These are phyloP conservation scores for Bodo saltans DNA, from an alignment of 78 protist species.

Conservation along the genomic window DNA sequence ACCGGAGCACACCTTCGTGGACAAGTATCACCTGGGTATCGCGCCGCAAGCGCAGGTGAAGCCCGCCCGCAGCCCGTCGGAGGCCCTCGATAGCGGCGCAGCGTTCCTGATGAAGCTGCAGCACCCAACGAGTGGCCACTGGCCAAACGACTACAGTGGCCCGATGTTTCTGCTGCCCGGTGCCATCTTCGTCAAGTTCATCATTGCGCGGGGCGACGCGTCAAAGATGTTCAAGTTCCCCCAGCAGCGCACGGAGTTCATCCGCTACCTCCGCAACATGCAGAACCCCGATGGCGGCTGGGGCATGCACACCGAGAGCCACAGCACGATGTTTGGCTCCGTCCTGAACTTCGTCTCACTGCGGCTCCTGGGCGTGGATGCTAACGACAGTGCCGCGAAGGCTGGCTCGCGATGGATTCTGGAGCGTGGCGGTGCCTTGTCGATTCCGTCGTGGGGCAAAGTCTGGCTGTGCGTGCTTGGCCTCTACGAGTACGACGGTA, in stretches of 20 bases:
- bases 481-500: constrained; percentile 67
- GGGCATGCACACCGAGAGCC: constrained; percentile 78
- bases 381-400: constrained; percentile 25
- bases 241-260: constrained; percentile 47
- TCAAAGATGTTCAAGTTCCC: constrained; percentile 29
- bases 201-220: background rate
- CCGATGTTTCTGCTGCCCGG: constrained; percentile 89
- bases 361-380: constrained; percentile 71
- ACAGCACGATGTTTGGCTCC: constrained; percentile 83
- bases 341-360: constrained; percentile 68
- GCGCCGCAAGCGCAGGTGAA: background rate
- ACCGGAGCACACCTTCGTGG: background rate
- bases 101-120: constrained; percentile 47
- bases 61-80: background rate
- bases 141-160: constrained; percentile 92
- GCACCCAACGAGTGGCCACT: constrained; percentile 77
- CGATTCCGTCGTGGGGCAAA: constrained; percentile 88
- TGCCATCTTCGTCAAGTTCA: constrained; percentile 55
- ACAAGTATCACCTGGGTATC: background rate
- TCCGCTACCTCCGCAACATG: constrained; percentile 61
- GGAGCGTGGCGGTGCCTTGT: constrained; percentile 59
- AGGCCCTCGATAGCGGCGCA: constrained; percentile 36
- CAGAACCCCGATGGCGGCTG: constrained; percentile 80
- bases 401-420: constrained; percentile 54
- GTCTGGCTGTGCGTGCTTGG: constrained; percentile 72